Conservation (phyloP, 495 filamentous ascomycete genomes). For the Amphirosellinia nigrospora region DNA sequence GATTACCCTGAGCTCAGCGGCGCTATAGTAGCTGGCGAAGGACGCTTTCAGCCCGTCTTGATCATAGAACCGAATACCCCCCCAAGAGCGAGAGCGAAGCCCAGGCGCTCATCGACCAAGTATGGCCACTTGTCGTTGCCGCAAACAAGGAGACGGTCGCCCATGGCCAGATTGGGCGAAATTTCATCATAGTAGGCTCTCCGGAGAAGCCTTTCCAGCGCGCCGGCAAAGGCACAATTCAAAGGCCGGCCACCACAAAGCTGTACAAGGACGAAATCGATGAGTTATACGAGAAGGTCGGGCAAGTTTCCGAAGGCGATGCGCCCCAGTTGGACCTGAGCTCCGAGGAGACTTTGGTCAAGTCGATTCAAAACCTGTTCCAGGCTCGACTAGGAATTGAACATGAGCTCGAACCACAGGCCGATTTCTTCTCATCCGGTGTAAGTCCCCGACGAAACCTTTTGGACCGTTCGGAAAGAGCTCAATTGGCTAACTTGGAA, state of each 20-base stretch:
- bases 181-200: slow-evolving; percentile 49
- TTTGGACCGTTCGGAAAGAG: neutral
- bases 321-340: slow-evolving; percentile 39
- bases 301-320: slow-evolving; percentile 26
- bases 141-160: slow-evolving; percentile 56
- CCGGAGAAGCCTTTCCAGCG: slow-evolving; percentile 58
- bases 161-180: slow-evolving; percentile 50
- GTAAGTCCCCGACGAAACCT: slow-evolving; percentile 20
- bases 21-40: slow-evolving; percentile 57
- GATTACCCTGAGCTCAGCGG: slow-evolving; percentile 53
- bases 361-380: slow-evolving; percentile 47
- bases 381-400: slow-evolving; percentile 35
- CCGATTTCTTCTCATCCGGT: slow-evolving; percentile 51
- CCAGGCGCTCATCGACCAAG: slow-evolving; percentile 41
- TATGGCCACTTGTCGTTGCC: slow-evolving; percentile 50
- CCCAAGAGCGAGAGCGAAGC: slow-evolving; percentile 38
- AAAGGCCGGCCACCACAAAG: slow-evolving; percentile 52
- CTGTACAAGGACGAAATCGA: slow-evolving; percentile 63
- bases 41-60: slow-evolving; percentile 58
- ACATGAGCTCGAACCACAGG: slow-evolving; percentile 40
- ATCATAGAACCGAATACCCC: slow-evolving; percentile 54
- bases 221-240: slow-evolving; percentile 63
- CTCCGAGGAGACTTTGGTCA: slow-evolving; percentile 37
- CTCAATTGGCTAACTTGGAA: slow-evolving; percentile 41
- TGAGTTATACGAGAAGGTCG: slow-evolving; percentile 47